Conservation (phyloP, 2,329 filamentous ascomycete genomes). For the Hypoxylon sp. region DNA sequence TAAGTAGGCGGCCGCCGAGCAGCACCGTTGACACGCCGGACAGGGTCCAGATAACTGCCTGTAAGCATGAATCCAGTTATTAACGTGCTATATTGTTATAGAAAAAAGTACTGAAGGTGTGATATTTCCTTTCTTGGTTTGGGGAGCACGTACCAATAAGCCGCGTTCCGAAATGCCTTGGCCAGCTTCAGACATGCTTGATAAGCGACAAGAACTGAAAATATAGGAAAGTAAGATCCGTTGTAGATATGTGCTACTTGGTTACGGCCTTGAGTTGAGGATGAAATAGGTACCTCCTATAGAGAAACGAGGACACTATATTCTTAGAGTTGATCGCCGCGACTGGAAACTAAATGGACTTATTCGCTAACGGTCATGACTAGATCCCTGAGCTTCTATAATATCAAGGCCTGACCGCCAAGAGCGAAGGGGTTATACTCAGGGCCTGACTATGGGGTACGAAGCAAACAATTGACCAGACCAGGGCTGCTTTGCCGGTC, state of each 20-base stretch:
- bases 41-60: constrained; percentile 41
- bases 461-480: not conserved
- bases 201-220: not conserved
- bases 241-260: not conserved
- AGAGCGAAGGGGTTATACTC: not conserved
- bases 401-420: not conserved
- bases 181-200: constrained; percentile 25
- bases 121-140: not conserved
- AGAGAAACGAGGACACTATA: not conserved
- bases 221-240: not conserved
- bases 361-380: not conserved
- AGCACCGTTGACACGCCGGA: constrained; percentile 32
- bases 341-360: not conserved
- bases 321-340: not conserved
- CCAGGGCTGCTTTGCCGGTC: not conserved
- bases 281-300: not conserved
- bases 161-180: constrained; percentile 37
- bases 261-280: not conserved
- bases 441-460: not conserved
- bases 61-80: not conserved
- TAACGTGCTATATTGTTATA: not conserved
- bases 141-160: constrained; percentile 32
- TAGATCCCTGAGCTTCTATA: not conserved
- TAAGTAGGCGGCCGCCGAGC: constrained; percentile 35
- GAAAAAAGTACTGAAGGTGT: not conserved